A percentile compares a stretch with the other conserved stretches of the same genome.
phyloP scores from a whole-genome alignment of 83 land plant species.

The Larix sibirica region DNA sequence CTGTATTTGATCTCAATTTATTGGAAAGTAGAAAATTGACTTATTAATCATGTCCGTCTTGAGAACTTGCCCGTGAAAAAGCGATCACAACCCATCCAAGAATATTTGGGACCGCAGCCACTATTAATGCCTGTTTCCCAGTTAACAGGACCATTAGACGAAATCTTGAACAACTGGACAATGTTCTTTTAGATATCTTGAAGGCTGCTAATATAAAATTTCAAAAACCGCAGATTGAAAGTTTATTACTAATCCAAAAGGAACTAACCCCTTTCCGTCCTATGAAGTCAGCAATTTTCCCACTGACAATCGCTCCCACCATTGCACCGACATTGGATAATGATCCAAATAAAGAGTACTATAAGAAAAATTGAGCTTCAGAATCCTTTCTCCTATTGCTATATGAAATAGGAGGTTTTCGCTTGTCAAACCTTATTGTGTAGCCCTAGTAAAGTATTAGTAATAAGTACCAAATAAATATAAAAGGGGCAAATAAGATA shows the following conservation, averaged over 20 bases:
- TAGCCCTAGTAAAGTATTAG: too few species aligned
- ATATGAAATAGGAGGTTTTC: too few species aligned
- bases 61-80: conserved; percentile 28
- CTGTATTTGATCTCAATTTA: too few species aligned
- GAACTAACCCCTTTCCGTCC: conserved; percentile 67
- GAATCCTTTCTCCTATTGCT: too few species aligned
- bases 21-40: too few species aligned
- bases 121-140: conserved; percentile 54
- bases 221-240: too few species aligned
- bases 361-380: neutral
- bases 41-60: too few species aligned
- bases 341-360: conserved; percentile 76
- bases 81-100: conserved; percentile 69
- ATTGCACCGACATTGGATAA: conserved; percentile 77
- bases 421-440: too few species aligned
- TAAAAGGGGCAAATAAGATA: neutral
- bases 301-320: conserved; percentile 75
- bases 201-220: too few species aligned
- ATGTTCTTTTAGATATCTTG: too few species aligned
- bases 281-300: conserved; percentile 64
- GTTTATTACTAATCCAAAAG: neutral
- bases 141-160: neutral
- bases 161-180: too few species aligned
- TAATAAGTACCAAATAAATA: too few species aligned
- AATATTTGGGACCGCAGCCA: conserved; percentile 63